These are phyloP conservation scores for Ophiostoma tasmaniense DNA, from an alignment of 2,329 filamentous ascomycete genomes.

Conservation along the genomic window DNA sequence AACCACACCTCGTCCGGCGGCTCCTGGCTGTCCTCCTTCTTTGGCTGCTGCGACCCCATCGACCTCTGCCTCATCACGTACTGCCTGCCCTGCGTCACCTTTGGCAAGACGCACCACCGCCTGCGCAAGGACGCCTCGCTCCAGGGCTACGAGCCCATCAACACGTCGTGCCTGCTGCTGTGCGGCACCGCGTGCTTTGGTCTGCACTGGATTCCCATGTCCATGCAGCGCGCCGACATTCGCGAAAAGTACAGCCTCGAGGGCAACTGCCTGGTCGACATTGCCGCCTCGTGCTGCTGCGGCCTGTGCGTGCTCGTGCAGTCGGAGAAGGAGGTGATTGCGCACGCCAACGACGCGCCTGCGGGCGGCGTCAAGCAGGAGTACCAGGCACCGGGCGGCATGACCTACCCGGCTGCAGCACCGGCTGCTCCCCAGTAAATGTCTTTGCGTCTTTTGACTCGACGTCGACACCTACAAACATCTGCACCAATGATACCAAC, in stretches of 20 bases:
- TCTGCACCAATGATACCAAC: not conserved
- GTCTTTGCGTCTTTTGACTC: not conserved
- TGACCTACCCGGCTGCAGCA: slow-evolving; percentile 24
- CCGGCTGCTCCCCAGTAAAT: not conserved
- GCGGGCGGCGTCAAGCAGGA: slow-evolving; percentile 24
- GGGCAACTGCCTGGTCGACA: slow-evolving; percentile 36
- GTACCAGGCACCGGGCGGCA: slow-evolving; percentile 27
- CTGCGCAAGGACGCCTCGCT: slow-evolving; percentile 34
- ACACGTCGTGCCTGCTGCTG: slow-evolving; percentile 40
- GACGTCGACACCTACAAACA: not conserved
- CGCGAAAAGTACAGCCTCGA: slow-evolving; percentile 38
- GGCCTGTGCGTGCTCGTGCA: slow-evolving; percentile 38
- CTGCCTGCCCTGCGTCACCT: slow-evolving; percentile 40
- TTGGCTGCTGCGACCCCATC: slow-evolving; percentile 38
- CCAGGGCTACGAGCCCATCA: slow-evolving; percentile 38
- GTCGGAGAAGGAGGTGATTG: slow-evolving; percentile 39
- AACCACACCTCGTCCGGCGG: slow-evolving; percentile 34
- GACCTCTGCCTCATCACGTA: slow-evolving; percentile 38
- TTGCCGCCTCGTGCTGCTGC: slow-evolving; percentile 38
- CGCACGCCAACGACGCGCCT: slow-evolving; percentile 27
- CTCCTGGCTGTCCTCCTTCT: slow-evolving; percentile 35
- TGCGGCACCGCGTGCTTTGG: slow-evolving; percentile 34
- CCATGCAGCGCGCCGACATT: slow-evolving; percentile 38
- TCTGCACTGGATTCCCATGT: slow-evolving; percentile 35
- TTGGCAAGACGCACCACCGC: slow-evolving; percentile 41